A percentile compares a stretch with the other conserved stretches of the same genome.
Conservation (phyloP, 2,329 filamentous ascomycete genomes). For the Talaromyces sp. region DNA sequence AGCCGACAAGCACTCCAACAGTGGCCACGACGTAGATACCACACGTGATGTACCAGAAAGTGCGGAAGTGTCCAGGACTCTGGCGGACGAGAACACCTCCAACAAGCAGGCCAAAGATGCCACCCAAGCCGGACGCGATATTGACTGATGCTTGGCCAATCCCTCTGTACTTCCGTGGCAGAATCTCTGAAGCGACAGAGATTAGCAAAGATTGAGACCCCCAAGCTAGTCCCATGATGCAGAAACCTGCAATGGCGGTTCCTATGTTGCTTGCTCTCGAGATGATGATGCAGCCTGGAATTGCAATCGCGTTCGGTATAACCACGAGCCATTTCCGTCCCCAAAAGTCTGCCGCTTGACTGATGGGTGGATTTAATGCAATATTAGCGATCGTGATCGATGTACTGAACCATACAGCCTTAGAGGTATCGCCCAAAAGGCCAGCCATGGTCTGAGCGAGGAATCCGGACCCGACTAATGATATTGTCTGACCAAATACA, state of each 20-base stretch:
- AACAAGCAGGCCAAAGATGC: background rate
- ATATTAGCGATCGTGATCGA: constrained; percentile 13
- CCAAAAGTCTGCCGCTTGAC: constrained; percentile 21
- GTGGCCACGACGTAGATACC: background rate
- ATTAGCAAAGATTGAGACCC: background rate
- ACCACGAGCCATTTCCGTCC: constrained; percentile 20
- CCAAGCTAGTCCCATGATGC: background rate
- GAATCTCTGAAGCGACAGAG: background rate
- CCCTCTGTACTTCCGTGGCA: background rate
- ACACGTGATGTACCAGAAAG: background rate
- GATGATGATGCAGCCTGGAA: background rate
- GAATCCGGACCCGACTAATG: background rate
- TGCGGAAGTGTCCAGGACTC: background rate
- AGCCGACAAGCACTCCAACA: background rate
- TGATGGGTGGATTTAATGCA: constrained; percentile 16
- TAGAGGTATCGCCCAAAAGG: background rate
- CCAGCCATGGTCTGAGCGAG: background rate
- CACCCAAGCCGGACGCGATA: background rate
- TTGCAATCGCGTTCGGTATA: background rate
- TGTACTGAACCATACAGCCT: background rate
- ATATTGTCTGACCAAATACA: background rate
- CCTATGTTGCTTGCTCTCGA: background rate
- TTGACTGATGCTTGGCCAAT: background rate
- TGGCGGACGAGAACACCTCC: background rate
- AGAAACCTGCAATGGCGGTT: background rate